Conservation (phyloP, 495 filamentous ascomycete genomes). For the Annulohypoxylon stygium region DNA sequence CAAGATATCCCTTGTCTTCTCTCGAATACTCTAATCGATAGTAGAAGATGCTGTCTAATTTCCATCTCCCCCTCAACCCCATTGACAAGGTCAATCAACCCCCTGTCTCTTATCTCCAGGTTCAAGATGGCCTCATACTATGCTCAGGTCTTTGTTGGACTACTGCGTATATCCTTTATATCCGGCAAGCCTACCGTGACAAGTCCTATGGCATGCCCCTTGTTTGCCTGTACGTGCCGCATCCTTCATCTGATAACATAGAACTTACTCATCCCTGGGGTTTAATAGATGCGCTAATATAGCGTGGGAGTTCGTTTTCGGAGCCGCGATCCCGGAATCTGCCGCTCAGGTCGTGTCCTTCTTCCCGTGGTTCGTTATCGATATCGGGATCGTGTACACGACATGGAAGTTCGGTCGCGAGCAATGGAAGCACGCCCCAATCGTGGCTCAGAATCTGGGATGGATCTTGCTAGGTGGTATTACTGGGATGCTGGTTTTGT, state of each 20-base stretch:
- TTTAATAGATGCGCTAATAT: constrained; percentile 9
- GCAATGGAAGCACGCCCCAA: constrained; percentile 13
- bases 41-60: background rate
- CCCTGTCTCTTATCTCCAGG: constrained; percentile 11
- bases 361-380: constrained; percentile 11
- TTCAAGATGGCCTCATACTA: constrained; percentile 16
- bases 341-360: constrained; percentile 10
- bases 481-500: background rate
- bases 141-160: constrained; percentile 4
- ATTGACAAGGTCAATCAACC: constrained; percentile 9
- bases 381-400: constrained; percentile 9
- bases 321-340: background rate
- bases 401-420: constrained; percentile 8
- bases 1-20: background rate
- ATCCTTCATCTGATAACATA: background rate
- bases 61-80: constrained; percentile 13
- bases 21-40: background rate
- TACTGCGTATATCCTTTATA: constrained; percentile 4
- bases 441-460: constrained; percentile 10
- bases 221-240: constrained; percentile 12
- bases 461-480: background rate
- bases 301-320: constrained; percentile 9
- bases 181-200: constrained; percentile 15
- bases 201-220: constrained; percentile 18
- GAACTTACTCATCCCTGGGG: background rate